phyloP scores from a whole-genome alignment of 2,329 filamentous ascomycete species.

The Cladorrhinum sp. region DNA sequence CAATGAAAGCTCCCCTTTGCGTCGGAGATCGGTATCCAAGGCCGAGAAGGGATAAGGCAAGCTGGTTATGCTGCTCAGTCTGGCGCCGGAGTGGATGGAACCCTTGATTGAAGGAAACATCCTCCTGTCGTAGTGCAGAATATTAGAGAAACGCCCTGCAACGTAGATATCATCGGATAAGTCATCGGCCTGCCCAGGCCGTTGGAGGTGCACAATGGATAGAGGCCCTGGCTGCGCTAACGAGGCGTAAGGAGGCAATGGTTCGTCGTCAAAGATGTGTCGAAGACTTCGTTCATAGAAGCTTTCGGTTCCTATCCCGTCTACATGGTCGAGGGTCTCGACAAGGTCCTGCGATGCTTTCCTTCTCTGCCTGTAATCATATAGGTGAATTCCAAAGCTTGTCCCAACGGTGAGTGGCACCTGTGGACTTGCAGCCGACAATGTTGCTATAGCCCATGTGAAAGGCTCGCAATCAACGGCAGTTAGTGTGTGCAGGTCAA shows the following conservation, averaged over 20 bases:
- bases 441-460: constrained; percentile 76
- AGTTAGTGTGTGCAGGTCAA: constrained; percentile 72
- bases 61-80: constrained; percentile 69
- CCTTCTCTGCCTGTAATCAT: constrained; percentile 63
- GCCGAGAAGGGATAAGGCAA: constrained; percentile 67
- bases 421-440: constrained; percentile 66
- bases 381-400: constrained; percentile 73
- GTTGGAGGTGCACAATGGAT: constrained; percentile 74
- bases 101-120: constrained; percentile 75
- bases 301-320: constrained; percentile 27
- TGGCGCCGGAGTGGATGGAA: constrained; percentile 79
- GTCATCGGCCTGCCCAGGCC: constrained; percentile 47
- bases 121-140: constrained; percentile 84
- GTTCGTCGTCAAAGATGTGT: constrained; percentile 50
- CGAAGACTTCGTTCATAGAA: constrained; percentile 32
- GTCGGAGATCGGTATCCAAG: constrained; percentile 56
- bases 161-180: constrained; percentile 81
- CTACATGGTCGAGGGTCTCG: constrained; percentile 38
- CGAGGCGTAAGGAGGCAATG: constrained; percentile 60
- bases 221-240: constrained; percentile 78
- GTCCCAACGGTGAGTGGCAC: constrained; percentile 82
- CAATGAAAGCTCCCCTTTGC: constrained; percentile 52
- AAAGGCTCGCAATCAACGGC: constrained; percentile 68
- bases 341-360: constrained; percentile 31
- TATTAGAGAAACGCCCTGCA: constrained; percentile 81